Percentiles rank a stretch among this genome's conserved stretches.
Conservation (phyloP, 768 basidiomycete species). For the Boletellus sp. region DNA sequence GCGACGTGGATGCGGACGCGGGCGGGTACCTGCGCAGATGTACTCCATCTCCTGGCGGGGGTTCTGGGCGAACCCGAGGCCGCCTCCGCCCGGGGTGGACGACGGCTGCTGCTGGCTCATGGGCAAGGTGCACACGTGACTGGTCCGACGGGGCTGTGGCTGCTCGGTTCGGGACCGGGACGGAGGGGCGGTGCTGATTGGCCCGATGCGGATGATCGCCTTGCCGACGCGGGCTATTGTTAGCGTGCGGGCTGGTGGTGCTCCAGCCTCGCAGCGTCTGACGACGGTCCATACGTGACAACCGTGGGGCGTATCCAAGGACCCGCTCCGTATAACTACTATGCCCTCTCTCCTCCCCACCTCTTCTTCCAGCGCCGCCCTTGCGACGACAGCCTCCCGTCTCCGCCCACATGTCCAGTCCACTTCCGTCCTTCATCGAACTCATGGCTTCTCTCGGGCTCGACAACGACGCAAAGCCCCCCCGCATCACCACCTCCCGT, state of each 20-base stretch:
- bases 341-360: constrained; percentile 14
- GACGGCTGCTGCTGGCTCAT: constrained; percentile 35
- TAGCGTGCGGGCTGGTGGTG: constrained; percentile 28
- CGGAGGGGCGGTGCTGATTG: constrained; percentile 18
- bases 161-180: constrained; percentile 15
- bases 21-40: constrained; percentile 69
- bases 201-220: constrained; percentile 38
- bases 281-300: constrained; percentile 34
- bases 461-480: constrained; percentile 42
- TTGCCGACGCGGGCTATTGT: constrained; percentile 60
- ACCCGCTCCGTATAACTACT: constrained; percentile 26
- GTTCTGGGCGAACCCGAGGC: constrained; percentile 39
- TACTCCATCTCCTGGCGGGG: constrained; percentile 73
- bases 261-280: constrained; percentile 27
- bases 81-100: constrained; percentile 29
- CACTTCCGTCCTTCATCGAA: constrained; percentile 84
- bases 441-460: constrained; percentile 83
- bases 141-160: neutral
- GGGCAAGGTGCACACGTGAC: constrained; percentile 17
- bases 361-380: constrained; percentile 13
- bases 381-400: constrained; percentile 17
- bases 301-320: constrained; percentile 38
- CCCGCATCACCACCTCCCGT: constrained; percentile 24
- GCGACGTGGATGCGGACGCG: constrained; percentile 1
- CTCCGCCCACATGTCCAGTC: constrained; percentile 47